Conservation (phyloP, 2,329 filamentous ascomycete genomes). For the Neofusicoccum ribis region DNA sequence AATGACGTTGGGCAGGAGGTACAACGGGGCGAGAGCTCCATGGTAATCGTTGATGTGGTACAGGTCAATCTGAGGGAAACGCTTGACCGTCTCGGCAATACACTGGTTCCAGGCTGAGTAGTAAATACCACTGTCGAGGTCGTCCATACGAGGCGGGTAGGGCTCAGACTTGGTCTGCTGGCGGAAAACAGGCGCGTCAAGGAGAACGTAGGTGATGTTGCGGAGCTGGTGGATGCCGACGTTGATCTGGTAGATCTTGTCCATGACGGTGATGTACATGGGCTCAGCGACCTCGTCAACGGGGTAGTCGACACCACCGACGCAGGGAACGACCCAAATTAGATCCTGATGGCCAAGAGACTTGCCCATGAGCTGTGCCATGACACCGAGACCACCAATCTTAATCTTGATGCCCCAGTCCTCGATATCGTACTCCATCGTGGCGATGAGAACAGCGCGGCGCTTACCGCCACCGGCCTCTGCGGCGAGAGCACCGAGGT, state of each 20-base stretch:
- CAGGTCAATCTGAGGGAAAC: slow-evolving; percentile 59
- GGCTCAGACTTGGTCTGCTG: slow-evolving; percentile 63
- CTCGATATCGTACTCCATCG: slow-evolving; percentile 72
- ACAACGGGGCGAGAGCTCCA: slow-evolving; percentile 63
- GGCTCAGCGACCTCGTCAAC: slow-evolving; percentile 59
- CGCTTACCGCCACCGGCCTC: slow-evolving; percentile 1
- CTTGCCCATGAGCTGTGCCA: slow-evolving; percentile 69
- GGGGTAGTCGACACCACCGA: slow-evolving; percentile 64
- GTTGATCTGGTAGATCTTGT: slow-evolving; percentile 60
- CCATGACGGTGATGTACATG: slow-evolving; percentile 64
- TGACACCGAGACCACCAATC: slow-evolving; percentile 69
- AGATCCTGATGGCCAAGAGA: slow-evolving; percentile 65
- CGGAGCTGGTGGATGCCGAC: slow-evolving; percentile 64
- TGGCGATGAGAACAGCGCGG: slow-evolving; percentile 51
- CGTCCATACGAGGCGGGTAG: slow-evolving; percentile 69
- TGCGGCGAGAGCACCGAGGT: neutral
- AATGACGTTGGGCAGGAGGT: slow-evolving; percentile 63
- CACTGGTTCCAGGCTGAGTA: slow-evolving; percentile 68
- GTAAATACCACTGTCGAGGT: slow-evolving; percentile 66
- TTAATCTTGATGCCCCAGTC: slow-evolving; percentile 72
- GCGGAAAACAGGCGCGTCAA: slow-evolving; percentile 67
- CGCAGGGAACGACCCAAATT: slow-evolving; percentile 56
- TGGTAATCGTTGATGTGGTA: slow-evolving; percentile 68
- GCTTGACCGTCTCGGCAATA: slow-evolving; percentile 62
- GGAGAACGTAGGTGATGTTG: slow-evolving; percentile 68